These are phyloP conservation scores for Pseudocercospora cruenta DNA, from an alignment of 2,329 filamentous ascomycete genomes.

Conservation along the genomic window DNA sequence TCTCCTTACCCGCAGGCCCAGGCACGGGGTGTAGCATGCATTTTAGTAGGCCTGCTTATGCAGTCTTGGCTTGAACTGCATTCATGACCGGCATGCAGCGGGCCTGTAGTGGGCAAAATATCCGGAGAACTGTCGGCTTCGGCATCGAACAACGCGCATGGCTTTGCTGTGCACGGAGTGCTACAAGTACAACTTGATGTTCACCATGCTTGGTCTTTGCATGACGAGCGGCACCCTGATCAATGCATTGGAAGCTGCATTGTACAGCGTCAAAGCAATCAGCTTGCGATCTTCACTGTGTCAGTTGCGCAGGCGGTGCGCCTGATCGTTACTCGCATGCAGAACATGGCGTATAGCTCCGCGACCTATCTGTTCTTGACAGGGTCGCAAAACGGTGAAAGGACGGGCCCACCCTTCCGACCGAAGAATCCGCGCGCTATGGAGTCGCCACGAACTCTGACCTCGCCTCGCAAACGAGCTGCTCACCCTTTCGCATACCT, in stretches of 20 bases:
- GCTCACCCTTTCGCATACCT: not conserved
- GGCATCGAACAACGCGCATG: not conserved
- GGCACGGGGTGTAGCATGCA: not conserved
- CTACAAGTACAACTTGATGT: not conserved
- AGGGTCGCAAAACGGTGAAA: not conserved
- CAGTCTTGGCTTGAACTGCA: not conserved
- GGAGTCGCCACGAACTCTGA: not conserved
- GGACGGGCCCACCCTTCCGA: not conserved
- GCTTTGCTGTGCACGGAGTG: not conserved
- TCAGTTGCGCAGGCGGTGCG: not conserved
- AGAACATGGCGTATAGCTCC: not conserved
- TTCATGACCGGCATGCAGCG: not conserved
- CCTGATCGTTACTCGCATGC: not conserved
- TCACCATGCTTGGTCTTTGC: not conserved
- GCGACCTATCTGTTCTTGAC: not conserved
- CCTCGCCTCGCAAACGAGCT: constrained; percentile 7
- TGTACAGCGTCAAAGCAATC: not conserved
- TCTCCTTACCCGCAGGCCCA: not conserved
- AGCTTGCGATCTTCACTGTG: not conserved
- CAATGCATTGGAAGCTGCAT: not conserved
- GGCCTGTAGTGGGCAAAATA: not conserved
- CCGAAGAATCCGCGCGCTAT: not conserved
- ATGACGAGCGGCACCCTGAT: not conserved
- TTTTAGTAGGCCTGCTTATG: not conserved
- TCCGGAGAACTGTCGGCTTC: not conserved